Evolutionary conservation across 192 early-diverging fungal species (phyloP).

Genomic region (Coemansia sp.): DNA sequence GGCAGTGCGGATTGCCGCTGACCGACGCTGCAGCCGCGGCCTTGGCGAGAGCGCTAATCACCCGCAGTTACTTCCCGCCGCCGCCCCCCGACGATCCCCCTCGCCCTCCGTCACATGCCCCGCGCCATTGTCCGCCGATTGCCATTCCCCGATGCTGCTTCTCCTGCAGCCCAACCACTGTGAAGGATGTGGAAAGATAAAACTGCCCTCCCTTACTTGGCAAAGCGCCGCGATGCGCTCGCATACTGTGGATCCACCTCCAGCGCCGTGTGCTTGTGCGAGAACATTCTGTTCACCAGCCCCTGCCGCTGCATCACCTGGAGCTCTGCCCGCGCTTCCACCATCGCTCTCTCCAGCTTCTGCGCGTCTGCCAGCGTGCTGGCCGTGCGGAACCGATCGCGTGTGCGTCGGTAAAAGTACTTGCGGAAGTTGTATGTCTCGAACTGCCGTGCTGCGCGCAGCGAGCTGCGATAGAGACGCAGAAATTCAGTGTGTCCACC

Average conservation of each 20-base stretch:
- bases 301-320: constrained; percentile 75
- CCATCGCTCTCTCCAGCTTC: constrained; percentile 39
- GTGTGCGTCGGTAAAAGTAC: constrained; percentile 77
- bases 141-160: background rate
- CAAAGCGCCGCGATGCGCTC: constrained; percentile 24
- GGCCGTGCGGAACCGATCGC: constrained; percentile 75
- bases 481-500: constrained; percentile 61
- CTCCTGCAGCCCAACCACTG: background rate
- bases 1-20: background rate
- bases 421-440: constrained; percentile 85
- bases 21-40: constrained; percentile 4
- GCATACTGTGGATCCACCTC: constrained; percentile 55
- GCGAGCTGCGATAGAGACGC: constrained; percentile 72
- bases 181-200: background rate
- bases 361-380: constrained; percentile 33
- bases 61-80: background rate
- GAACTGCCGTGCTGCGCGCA: constrained; percentile 72
- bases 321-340: constrained; percentile 66
- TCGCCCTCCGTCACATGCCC: constrained; percentile 2
- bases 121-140: constrained; percentile 1
- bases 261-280: constrained; percentile 66
- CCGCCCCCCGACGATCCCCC: constrained; percentile 2
- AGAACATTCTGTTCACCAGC: constrained; percentile 71
- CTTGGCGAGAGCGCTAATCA: constrained; percentile 1
- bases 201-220: background rate